Percentiles rank a stretch among this genome's conserved stretches.
Conservation (phyloP, 108 stramenopile genomes). For the Poteriospumella lacustris region DNA sequence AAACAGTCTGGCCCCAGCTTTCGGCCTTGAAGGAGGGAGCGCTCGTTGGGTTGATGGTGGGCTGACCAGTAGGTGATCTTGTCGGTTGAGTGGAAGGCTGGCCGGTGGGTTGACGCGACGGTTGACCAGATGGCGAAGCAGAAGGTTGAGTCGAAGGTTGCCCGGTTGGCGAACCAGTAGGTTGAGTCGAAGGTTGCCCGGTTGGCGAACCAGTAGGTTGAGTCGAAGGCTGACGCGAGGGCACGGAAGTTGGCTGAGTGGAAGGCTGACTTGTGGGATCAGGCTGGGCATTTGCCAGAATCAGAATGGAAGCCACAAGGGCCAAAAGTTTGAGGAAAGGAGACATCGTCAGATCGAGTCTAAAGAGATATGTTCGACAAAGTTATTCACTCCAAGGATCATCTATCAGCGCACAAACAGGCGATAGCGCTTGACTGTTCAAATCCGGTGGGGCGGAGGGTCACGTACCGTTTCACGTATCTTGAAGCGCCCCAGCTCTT, state of each 20-base stretch:
- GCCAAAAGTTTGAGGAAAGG: too few relatives aligned
- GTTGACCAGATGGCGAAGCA: not conserved
- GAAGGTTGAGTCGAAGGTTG: not conserved
- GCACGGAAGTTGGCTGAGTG: not conserved
- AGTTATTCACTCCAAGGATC: too few relatives aligned
- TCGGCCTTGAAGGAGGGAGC: conserved; percentile 16
- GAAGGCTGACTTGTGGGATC: not conserved
- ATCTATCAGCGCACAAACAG: too few relatives aligned
- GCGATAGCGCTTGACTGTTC: too few relatives aligned
- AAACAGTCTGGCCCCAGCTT: conserved; percentile 16
- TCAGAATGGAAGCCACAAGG: too few relatives aligned
- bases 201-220: not conserved
- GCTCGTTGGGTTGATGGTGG: not conserved
- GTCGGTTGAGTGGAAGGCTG: conserved; percentile 12
- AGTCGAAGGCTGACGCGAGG: not conserved
- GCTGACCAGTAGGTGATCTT: conserved; percentile 11
- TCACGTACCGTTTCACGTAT: too few relatives aligned
- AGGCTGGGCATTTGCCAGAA: too few relatives aligned
- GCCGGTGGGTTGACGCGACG: not conserved
- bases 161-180: not conserved
- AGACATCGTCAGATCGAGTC: too few relatives aligned
- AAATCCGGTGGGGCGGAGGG: too few relatives aligned
- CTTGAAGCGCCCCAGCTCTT: too few relatives aligned
- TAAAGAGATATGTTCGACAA: too few relatives aligned
- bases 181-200: not conserved